Evolutionary conservation across 75 land plant species (phyloP).

Genomic region (Pinus tabuliformis): DNA sequence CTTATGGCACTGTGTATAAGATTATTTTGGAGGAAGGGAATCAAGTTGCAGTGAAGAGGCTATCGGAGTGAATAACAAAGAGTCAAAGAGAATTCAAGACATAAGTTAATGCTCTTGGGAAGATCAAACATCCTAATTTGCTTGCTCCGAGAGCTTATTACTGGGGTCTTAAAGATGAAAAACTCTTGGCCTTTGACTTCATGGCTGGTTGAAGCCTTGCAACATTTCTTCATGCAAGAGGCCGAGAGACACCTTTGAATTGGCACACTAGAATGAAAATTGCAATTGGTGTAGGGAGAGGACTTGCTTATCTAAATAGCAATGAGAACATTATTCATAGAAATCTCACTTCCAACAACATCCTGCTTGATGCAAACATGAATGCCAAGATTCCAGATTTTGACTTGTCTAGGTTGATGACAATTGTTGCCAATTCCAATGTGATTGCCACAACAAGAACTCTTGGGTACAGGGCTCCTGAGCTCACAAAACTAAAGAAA

Average conservation of each 20-base stretch:
- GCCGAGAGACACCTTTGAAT: conserved; percentile 67
- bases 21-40: conserved; percentile 81
- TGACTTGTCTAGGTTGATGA: conserved; percentile 83
- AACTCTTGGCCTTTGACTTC: conserved; percentile 84
- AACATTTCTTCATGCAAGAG: conserved; percentile 81
- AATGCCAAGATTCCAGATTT: conserved; percentile 75
- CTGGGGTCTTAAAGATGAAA: conserved; percentile 83
- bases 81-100: conserved; percentile 70
- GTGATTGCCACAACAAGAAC: conserved; percentile 89
- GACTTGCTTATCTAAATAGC: conserved; percentile 71
- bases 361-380: conserved; percentile 57
- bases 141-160: conserved; percentile 85
- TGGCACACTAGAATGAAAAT: conserved; percentile 86
- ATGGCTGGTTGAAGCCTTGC: conserved; percentile 81
- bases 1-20: conserved; percentile 87
- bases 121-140: conserved; percentile 71
- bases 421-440: conserved; percentile 79
- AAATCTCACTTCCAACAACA: conserved; percentile 80
- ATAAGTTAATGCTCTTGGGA: conserved; percentile 65
- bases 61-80: conserved; percentile 75
- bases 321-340: conserved; percentile 72
- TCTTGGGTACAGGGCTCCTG: conserved; percentile 90
- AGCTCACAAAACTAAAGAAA: conserved; percentile 93
- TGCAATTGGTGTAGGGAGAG: conserved; percentile 58
- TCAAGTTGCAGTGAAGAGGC: conserved; percentile 85